Evolutionary conservation across 257 asterid genomes (phyloP), one percentile per base, ranked within the genome.

Genomic region (Petrea volubilis): DNA sequence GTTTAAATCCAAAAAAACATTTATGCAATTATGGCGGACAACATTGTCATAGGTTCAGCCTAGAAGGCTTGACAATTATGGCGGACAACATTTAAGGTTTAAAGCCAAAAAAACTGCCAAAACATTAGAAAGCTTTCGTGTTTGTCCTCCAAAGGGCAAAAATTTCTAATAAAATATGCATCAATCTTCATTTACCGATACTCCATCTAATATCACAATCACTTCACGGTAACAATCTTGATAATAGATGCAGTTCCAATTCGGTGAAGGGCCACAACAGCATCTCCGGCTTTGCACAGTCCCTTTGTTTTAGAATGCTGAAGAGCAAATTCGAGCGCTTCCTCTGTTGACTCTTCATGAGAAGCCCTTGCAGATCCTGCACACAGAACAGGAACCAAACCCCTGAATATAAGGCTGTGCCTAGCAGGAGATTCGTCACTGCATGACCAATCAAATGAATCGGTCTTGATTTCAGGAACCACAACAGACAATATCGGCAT

Each of bases 311-410:
- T 77, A 27, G 82, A 80, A 51, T 77, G 85, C 53, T 77, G 59
- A 29, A 81, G 82, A 21, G 82, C 62, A 34, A 81, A 81, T 46
- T 77, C 85, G 13, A 81, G 68, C 0, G 85, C 82, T 74, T 81
- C 85, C 71, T 77, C 85, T 0, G 85, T 81, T 0, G 85, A 77
- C 78, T 81, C 85, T 34, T 81, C 85, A 36, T 77, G 80, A 44
- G 85, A 81, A 27, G 85, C 82, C 78, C 85, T 66, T 15, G 82
- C 80, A 53, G 85, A 81, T 21, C 82, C 82, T 7, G 82, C 85
- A 66, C 80, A 81, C 15, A 77, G 80, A 58, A 81, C 46, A 1
- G 82, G 82, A 43, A 81, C 80, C 80, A 81, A 51, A 0, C 85
- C 85, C 74, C 85, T 71, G 78, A 64, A 81, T 41, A 81, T 74